A percentile compares a stretch with the other conserved stretches of the same genome.
Evolutionary conservation across 2,329 filamentous ascomycete genomes (phyloP).

Genomic region (Neurospora sp.): DNA sequence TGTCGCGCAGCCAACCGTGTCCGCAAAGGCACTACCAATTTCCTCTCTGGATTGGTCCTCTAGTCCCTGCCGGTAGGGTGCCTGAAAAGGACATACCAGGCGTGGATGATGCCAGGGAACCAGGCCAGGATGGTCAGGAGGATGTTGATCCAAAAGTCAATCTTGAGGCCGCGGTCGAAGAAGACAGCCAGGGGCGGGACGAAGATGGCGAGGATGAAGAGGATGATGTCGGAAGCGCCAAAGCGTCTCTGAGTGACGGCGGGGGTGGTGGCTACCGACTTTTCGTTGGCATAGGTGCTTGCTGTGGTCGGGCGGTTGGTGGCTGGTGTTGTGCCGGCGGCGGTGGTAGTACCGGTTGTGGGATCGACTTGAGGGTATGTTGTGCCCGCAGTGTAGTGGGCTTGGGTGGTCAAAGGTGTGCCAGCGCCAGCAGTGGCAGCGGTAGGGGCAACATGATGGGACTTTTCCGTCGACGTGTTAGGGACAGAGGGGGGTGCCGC

Average conservation of each 20-base stretch:
- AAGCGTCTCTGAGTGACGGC: not conserved
- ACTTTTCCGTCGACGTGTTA: not conserved
- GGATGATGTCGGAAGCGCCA: constrained; percentile 6
- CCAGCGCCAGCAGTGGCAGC: not conserved
- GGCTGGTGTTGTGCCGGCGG: not conserved
- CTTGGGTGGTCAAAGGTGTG: not conserved
- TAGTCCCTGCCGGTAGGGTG: not conserved
- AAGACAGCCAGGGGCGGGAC: constrained; percentile 73
- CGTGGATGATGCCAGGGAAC: constrained; percentile 60
- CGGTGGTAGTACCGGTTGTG: not conserved
- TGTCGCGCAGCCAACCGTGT: not conserved
- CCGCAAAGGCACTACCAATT: not conserved
- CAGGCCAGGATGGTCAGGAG: constrained; percentile 62
- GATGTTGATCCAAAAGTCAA: constrained; percentile 72
- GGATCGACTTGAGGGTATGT: not conserved
- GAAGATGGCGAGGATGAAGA: constrained; percentile 62
- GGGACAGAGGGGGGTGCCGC: not conserved
- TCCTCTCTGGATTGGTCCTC: not conserved
- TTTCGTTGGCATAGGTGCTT: not conserved
- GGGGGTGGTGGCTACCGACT: not conserved
- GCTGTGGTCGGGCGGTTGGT: not conserved
- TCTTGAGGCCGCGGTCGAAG: constrained; percentile 68
- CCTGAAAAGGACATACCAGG: constrained; percentile 3
- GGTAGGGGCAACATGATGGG: not conserved
- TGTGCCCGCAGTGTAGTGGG: not conserved